Evolutionary conservation across 2,329 filamentous ascomycete species (phyloP).

Genomic region (Lojkania enalia): DNA sequence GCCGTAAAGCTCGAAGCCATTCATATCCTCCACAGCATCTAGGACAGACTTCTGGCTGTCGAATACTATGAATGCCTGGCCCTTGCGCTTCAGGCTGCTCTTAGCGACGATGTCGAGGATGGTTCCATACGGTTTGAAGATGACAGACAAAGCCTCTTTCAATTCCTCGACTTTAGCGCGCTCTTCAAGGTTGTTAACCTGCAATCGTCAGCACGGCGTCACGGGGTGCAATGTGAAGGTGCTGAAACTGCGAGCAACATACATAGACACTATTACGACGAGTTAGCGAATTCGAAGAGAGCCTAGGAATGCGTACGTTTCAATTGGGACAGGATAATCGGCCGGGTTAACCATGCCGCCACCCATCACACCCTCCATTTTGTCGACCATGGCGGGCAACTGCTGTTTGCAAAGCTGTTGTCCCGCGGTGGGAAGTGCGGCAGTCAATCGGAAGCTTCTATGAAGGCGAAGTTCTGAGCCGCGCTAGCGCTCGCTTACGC

Average conservation of each 20-base stretch:
- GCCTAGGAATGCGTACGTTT: constrained; percentile 35
- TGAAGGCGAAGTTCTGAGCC: neutral
- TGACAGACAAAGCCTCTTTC: constrained; percentile 69
- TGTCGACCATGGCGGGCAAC: constrained; percentile 34
- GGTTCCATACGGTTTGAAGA: constrained; percentile 88
- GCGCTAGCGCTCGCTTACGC: neutral
- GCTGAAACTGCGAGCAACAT: constrained; percentile 18
- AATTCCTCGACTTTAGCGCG: constrained; percentile 80
- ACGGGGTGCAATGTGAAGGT: constrained; percentile 7
- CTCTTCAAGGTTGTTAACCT: constrained; percentile 86
- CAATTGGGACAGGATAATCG: constrained; percentile 41
- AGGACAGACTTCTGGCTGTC: constrained; percentile 77
- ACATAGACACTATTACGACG: constrained; percentile 41
- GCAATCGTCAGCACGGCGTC: constrained; percentile 11
- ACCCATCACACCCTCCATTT: constrained; percentile 41
- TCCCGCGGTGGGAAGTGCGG: neutral
- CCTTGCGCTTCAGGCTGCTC: constrained; percentile 87
- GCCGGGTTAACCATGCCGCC: constrained; percentile 27
- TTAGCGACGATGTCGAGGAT: constrained; percentile 86
- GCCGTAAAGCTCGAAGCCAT: constrained; percentile 90
- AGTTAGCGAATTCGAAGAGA: constrained; percentile 28
- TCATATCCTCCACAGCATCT: constrained; percentile 82
- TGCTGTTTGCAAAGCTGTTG: neutral
- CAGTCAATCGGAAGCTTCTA: neutral
- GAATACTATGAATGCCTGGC: constrained; percentile 94